Conservation (phyloP, 1,284 basidiomycete species). For the Boletus sp. region DNA sequence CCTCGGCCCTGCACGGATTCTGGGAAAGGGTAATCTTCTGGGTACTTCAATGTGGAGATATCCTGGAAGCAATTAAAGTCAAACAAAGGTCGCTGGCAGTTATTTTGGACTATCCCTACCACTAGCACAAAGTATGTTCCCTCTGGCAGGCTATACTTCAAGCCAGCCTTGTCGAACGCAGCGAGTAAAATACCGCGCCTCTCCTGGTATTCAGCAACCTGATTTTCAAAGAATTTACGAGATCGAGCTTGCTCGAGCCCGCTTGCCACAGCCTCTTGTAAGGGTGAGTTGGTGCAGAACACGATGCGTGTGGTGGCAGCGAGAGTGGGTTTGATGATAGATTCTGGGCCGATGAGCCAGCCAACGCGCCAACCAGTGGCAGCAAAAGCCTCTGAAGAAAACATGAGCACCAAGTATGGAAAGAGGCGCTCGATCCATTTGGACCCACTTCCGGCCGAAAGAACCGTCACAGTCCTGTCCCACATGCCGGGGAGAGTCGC, state of each 20-base stretch:
- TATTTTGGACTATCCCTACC: slow-evolving; percentile 40
- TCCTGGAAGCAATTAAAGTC: slow-evolving; percentile 48
- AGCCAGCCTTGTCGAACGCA: slow-evolving; percentile 80
- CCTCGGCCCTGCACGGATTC: slow-evolving; percentile 74
- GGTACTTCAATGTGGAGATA: slow-evolving; percentile 76
- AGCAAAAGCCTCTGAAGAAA: slow-evolving; percentile 80
- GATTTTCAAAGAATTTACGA: slow-evolving; percentile 77
- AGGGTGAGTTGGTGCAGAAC: slow-evolving; percentile 89
- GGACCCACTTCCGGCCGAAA: slow-evolving; percentile 73
- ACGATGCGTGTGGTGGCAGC: slow-evolving; percentile 93
- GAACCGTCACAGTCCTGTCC: slow-evolving; percentile 86
- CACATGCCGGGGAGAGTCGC: slow-evolving; percentile 97
- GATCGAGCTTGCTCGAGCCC: slow-evolving; percentile 77
- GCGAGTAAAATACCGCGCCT: slow-evolving; percentile 71
- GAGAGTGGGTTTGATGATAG: slow-evolving; percentile 82
- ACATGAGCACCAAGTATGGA: not conserved
- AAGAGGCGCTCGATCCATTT: not conserved
- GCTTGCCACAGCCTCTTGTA: slow-evolving; percentile 88
- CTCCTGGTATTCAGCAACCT: slow-evolving; percentile 78
- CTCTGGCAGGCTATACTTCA: slow-evolving; percentile 85
- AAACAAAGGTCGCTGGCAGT: not conserved
- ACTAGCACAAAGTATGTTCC: slow-evolving; percentile 89
- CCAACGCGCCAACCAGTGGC: slow-evolving; percentile 98
- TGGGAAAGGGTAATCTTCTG: slow-evolving; percentile 83
- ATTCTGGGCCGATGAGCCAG: slow-evolving; percentile 87